A percentile compares a stretch with the other conserved stretches of the same genome.
These are phyloP conservation scores for Amphirosellinia nigrospora DNA, from an alignment of 495 filamentous ascomycete genomes.

Conservation along the genomic window DNA sequence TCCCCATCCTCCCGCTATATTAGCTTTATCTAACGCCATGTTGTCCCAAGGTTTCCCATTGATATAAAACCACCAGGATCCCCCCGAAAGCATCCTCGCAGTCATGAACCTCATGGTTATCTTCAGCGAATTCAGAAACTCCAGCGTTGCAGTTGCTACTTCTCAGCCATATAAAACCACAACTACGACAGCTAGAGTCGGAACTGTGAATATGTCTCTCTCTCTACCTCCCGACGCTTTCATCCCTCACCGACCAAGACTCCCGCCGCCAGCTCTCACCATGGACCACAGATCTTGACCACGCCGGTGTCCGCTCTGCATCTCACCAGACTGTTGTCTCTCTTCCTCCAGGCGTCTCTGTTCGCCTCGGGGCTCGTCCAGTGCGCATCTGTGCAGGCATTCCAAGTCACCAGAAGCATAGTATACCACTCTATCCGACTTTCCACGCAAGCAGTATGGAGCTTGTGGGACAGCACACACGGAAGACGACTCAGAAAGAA, in stretches of 20 bases:
- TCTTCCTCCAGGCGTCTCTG: constrained; percentile 37
- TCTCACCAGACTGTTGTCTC: constrained; percentile 34
- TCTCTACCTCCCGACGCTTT: constrained; percentile 22
- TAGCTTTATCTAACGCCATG: constrained; percentile 5
- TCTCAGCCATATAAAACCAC: background rate
- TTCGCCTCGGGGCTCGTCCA: constrained; percentile 27
- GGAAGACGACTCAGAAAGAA: constrained; percentile 44
- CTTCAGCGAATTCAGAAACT: background rate
- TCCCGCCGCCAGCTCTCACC: background rate
- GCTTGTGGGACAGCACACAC: constrained; percentile 42
- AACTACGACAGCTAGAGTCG: background rate
- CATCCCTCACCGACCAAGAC: constrained; percentile 35
- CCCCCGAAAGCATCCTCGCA: background rate
- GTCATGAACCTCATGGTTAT: background rate
- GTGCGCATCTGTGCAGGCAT: constrained; percentile 30
- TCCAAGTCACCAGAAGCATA: constrained; percentile 26
- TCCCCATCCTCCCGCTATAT: background rate
- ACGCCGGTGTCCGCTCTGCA: background rate
- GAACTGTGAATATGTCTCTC: background rate
- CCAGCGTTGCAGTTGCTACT: background rate
- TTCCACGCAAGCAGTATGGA: constrained; percentile 5
- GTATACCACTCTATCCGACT: constrained; percentile 16
- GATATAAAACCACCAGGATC: background rate
- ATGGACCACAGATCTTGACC: background rate
- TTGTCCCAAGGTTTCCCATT: background rate